Conservation (phyloP, 257 asterid genomes). For the Nicotiana paniculata region DNA sequence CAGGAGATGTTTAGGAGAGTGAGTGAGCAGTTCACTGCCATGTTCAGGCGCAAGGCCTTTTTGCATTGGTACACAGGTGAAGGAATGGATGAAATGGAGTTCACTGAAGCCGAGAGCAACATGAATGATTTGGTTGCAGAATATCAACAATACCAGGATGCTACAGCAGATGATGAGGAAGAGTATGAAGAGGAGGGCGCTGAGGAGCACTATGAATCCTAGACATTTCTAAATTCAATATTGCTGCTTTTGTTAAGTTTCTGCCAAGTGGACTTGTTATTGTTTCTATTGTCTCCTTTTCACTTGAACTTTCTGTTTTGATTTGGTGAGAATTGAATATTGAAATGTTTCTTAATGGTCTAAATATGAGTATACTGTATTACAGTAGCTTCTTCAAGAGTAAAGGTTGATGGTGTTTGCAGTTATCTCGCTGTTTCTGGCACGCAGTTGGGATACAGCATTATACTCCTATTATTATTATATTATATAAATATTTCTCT, state of each 20-base stretch:
- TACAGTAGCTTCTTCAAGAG: neutral
- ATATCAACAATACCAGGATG: constrained; percentile 64
- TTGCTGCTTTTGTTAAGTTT: neutral
- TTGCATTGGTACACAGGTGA: constrained; percentile 66
- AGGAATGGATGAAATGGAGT: constrained; percentile 72
- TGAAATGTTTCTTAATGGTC: constrained; percentile 2
- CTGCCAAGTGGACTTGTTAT: neutral
- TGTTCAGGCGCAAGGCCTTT: constrained; percentile 62
- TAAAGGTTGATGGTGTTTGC: neutral
- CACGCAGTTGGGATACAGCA: neutral
- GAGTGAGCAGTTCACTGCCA: constrained; percentile 68
- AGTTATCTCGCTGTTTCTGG: neutral
- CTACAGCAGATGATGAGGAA: constrained; percentile 51
- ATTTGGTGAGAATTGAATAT: neutral
- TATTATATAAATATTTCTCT: too few relatives aligned
- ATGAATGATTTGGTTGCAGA: constrained; percentile 65
- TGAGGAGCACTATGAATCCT: constrained; percentile 37
- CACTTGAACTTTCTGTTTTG: constrained; percentile 3
- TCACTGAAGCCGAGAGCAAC: constrained; percentile 66
- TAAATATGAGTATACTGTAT: neutral
- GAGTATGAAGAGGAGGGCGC: constrained; percentile 38
- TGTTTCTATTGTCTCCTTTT: neutral
- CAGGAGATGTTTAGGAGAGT: constrained; percentile 65
- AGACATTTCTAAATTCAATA: neutral
- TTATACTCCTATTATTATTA: too few relatives aligned